phyloP scores from a whole-genome alignment of 2,329 filamentous ascomycete genomes.

The Paramyrothecium sp. region DNA sequence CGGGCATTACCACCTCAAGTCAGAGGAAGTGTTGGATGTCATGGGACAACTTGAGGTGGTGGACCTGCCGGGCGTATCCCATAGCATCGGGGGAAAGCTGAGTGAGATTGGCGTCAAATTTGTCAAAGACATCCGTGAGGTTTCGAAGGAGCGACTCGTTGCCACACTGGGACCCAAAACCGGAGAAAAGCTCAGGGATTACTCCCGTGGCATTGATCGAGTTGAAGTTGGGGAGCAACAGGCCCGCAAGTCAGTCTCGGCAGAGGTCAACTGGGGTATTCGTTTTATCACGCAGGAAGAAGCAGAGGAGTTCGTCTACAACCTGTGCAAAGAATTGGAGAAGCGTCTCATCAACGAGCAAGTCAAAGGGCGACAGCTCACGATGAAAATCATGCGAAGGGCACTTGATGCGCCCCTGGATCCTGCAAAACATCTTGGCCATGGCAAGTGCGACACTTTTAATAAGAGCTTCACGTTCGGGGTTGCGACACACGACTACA shows the following conservation, averaged over 20 bases:
- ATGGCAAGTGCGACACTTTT: slow-evolving; percentile 92
- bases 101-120: slow-evolving; percentile 81
- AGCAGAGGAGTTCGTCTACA: slow-evolving; percentile 86
- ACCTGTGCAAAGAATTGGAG: slow-evolving; percentile 81
- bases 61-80: slow-evolving; percentile 86
- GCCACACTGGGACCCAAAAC: slow-evolving; percentile 85
- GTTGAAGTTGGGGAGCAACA: slow-evolving; percentile 84
- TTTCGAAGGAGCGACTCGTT: slow-evolving; percentile 73
- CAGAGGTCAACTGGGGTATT: slow-evolving; percentile 98
- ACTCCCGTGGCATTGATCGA: slow-evolving; percentile 82
- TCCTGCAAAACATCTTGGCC: slow-evolving; percentile 88
- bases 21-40: slow-evolving; percentile 74
- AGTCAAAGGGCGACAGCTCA: slow-evolving; percentile 84
- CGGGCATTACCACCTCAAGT: slow-evolving; percentile 84
- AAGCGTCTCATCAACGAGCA: slow-evolving; percentile 77
- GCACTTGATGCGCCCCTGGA: slow-evolving; percentile 85
- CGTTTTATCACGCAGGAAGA: slow-evolving; percentile 90
- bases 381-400: slow-evolving; percentile 92
- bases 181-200: slow-evolving; percentile 86
- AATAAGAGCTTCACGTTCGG: slow-evolving; percentile 85
- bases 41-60: slow-evolving; percentile 77
- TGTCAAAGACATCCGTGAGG: slow-evolving; percentile 78
- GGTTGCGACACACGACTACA: slow-evolving; percentile 74
- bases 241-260: slow-evolving; percentile 89
- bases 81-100: slow-evolving; percentile 82